A percentile compares a stretch with the other conserved stretches of the same genome.
Conservation (phyloP, 345 rosid genomes). For the Ricinus communis region DNA sequence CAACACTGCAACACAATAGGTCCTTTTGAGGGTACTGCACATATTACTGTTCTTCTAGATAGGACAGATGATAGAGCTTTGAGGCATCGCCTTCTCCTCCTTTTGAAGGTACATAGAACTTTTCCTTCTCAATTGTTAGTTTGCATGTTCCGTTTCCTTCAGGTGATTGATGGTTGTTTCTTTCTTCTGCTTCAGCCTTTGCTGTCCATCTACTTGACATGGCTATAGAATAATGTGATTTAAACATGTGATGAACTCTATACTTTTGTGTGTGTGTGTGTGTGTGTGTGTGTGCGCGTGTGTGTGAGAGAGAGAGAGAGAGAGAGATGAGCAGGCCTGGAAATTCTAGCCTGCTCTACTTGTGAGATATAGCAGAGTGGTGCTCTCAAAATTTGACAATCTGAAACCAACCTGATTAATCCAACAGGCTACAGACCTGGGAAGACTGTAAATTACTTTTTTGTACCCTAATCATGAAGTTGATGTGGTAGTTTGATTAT, state of each 20-base stretch:
- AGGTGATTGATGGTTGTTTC: background rate
- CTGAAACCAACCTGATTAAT: background rate
- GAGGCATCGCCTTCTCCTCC: conserved; percentile 93
- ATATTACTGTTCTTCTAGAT: conserved; percentile 90
- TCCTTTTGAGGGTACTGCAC: conserved; percentile 96
- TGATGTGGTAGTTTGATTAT: conserved; percentile 7
- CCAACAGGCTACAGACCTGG: background rate
- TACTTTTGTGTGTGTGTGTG: background rate
- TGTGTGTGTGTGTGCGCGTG: background rate
- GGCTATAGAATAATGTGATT: background rate
- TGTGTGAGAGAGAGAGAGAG: background rate
- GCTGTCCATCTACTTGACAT: background rate
- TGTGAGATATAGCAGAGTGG: background rate
- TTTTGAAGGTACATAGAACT: conserved; percentile 64
- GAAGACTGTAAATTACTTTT: background rate
- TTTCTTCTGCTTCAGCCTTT: background rate
- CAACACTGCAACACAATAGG: conserved; percentile 82
- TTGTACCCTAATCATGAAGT: background rate
- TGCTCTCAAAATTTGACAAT: background rate
- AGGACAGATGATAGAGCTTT: conserved; percentile 94
- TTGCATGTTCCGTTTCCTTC: background rate
- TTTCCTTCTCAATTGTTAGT: conserved; percentile 5
- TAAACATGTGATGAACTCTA: background rate
- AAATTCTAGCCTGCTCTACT: background rate
- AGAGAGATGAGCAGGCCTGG: background rate